Evolutionary conservation across 2,329 filamentous ascomycete species (phyloP).

Genomic region (Colletotrichum tropicale): DNA sequence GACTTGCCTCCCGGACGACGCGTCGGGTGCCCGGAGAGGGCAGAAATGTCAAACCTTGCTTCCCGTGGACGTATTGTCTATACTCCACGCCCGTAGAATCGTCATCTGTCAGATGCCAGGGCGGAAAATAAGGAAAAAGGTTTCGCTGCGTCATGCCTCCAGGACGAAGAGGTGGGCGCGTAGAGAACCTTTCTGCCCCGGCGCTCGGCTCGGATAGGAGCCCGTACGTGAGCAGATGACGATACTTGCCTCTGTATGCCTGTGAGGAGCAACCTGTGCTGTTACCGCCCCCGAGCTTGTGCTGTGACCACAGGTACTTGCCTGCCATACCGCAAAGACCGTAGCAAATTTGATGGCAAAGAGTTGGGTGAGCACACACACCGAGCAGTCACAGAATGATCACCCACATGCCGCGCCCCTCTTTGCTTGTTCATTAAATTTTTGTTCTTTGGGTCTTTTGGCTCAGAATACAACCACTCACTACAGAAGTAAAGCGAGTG

Average conservation of each 20-base stretch:
- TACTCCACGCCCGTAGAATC: neutral
- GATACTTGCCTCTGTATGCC: neutral
- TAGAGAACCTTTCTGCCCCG: neutral
- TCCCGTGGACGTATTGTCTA: too few species aligned
- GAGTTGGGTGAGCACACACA: neutral
- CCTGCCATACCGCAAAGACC: slow-evolving; percentile 5
- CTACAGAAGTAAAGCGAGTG: slow-evolving; percentile 12
- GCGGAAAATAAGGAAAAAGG: neutral
- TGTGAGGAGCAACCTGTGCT: neutral
- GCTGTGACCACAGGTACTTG: neutral
- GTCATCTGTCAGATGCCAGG: neutral
- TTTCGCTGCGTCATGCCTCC: neutral
- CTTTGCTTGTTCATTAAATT: slow-evolving; percentile 17
- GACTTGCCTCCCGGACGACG: neutral
- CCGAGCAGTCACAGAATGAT: slow-evolving; percentile 19
- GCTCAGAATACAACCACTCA: slow-evolving; percentile 21
- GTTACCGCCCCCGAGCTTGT: neutral
- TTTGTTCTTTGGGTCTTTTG: slow-evolving; percentile 10
- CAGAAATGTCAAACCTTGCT: neutral
- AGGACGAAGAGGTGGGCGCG: neutral
- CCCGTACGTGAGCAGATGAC: neutral
- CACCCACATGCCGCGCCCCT: slow-evolving; percentile 10
- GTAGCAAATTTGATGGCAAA: neutral
- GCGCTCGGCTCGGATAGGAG: neutral
- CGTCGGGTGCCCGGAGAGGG: neutral